Base-by-base conservation (phyloP, 1,284 basidiomycete species). In the Moesziomyces sp. region DNA sequence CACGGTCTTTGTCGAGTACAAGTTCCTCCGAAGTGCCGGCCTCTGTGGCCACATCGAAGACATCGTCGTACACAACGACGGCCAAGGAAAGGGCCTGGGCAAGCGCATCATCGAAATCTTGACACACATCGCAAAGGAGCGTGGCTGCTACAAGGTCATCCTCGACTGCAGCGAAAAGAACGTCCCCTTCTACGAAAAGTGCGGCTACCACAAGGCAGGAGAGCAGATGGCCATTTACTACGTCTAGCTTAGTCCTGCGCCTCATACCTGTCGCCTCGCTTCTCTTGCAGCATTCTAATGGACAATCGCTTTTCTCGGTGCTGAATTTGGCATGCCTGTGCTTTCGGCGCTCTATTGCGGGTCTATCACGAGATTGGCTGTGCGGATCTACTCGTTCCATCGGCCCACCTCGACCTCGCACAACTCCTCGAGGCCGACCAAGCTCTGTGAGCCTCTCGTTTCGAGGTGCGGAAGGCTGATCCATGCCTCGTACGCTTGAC, bases 161-260 rank as follows among this genome's bases (percentile, higher is more conserved):
- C 86, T 99, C 78, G 97, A 99, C 85, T 99, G 96, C 85, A 93
- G 89, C 82, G 90, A 93, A 70, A 88, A 89, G 54, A 99, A 98
- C 80, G 91, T 94, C 73, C 93, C 93, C 0, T 99, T 99, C 86
- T 99, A 99, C 85, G 88, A 93, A 85, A 98, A 97, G 86, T 99
- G 96, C 84, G 95, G 94, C 38, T 84, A 84, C 67, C 76, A 81
- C 33, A 61, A 69, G 49, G 79, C 74, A 11, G 82, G 82, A 13
- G 79, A 79, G n/a, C 61, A 84, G 67, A 84, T 84, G 82, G 80
- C 76, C 19, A 69, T 74, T 10, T 79, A 79, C 64, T 76, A 50
- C 54, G 61, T 51, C n/a, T 60, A 40, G 43, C 23, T 5, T 1
- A 33, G 21, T 3, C 21, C 6, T 21, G 23, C 24, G 9, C 24